These are phyloP conservation scores for Lentinula guzmanii DNA, from an alignment of 768 basidiomycete species.

Conservation along the genomic window DNA sequence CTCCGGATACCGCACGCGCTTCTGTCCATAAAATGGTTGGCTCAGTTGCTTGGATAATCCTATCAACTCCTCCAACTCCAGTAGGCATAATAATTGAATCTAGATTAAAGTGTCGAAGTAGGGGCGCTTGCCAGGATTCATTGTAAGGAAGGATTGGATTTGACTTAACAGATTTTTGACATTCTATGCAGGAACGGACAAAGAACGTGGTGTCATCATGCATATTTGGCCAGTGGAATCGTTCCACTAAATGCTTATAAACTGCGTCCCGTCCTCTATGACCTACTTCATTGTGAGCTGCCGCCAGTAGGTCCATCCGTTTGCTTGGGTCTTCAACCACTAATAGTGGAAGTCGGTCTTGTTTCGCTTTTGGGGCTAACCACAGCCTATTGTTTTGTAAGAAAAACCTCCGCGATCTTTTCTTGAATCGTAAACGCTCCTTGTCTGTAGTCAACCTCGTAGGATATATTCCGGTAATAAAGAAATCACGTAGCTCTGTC, in stretches of 20 bases:
- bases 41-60: conserved; percentile 20
- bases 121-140: conserved; percentile 11
- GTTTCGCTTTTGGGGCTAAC: conserved; percentile 7
- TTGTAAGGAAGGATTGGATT: conserved; percentile 16
- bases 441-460: conserved; percentile 1
- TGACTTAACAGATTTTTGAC: conserved; percentile 18
- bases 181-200: conserved; percentile 23
- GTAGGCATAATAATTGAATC: conserved; percentile 25
- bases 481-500: conserved; percentile 14
- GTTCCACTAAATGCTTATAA: conserved; percentile 11
- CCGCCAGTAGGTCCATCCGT: conserved; percentile 12
- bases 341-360: conserved; percentile 12
- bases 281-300: conserved; percentile 21
- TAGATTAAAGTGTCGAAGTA: conserved; percentile 20
- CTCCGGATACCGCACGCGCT: conserved; percentile 9
- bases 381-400: conserved; percentile 15
- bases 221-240: conserved; percentile 31
- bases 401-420: conserved; percentile 11
- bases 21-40: conserved; percentile 17
- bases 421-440: conserved; percentile 5
- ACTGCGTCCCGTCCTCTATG: conserved; percentile 23
- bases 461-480: not conserved
- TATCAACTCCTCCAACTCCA: conserved; percentile 14
- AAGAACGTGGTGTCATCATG: conserved; percentile 20
- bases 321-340: conserved; percentile 13